phyloP scores from a whole-genome alignment of 768 basidiomycete species.

The Coprinellus aureogranulatus region DNA sequence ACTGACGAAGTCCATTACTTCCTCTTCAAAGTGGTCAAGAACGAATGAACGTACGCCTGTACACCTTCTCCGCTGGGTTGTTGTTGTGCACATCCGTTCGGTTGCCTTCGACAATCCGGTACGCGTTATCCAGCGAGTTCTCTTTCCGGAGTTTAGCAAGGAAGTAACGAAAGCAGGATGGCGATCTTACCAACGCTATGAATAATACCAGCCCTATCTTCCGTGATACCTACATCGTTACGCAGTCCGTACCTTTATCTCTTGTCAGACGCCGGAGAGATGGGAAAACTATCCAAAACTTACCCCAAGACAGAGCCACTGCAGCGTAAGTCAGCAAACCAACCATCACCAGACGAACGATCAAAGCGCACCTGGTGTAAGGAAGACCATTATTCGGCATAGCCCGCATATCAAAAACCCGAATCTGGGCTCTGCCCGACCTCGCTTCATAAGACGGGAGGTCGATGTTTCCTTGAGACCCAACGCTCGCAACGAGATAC shows the following conservation, averaged over 20 bases:
- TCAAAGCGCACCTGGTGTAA: constrained; percentile 1
- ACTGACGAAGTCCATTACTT: constrained; percentile 3
- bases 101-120: constrained; percentile 6
- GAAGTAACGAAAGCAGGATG: background rate
- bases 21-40: background rate
- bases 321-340: background rate
- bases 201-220: constrained; percentile 6
- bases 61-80: constrained; percentile 15
- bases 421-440: constrained; percentile 8
- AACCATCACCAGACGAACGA: background rate
- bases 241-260: constrained; percentile 1
- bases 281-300: background rate
- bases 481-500: constrained; percentile 3
- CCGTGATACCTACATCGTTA: constrained; percentile 8
- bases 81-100: constrained; percentile 10
- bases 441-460: background rate
- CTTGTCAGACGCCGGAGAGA: background rate
- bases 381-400: constrained; percentile 1
- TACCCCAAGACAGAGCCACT: constrained; percentile 8
- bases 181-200: constrained; percentile 6
- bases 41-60: constrained; percentile 4
- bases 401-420: constrained; percentile 3
- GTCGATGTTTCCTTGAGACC: constrained; percentile 7
- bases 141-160: background rate
- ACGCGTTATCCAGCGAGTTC: constrained; percentile 12